Percentiles rank a stretch among this genome's conserved stretches.
These are phyloP conservation scores for Niebla homalea DNA, from an alignment of 495 filamentous ascomycete species.

Conservation along the genomic window DNA sequence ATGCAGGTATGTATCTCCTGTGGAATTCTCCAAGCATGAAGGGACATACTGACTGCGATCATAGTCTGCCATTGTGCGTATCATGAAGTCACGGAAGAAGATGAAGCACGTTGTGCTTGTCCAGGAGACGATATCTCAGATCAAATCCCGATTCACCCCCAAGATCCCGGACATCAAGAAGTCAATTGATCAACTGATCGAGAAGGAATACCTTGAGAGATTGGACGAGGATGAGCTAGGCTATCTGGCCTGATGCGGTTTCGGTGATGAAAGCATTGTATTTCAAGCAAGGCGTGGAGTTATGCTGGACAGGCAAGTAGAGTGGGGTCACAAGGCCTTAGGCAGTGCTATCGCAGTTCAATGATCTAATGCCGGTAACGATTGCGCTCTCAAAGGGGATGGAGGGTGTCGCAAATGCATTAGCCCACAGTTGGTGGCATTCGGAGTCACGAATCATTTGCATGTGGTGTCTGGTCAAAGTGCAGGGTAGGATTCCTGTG, in stretches of 20 bases:
- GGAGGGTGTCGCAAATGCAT: background rate
- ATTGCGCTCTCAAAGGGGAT: background rate
- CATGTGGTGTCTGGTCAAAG: too few relatives aligned
- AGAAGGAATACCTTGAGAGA: slow-evolving; percentile 98
- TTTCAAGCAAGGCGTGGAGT: slow-evolving; percentile 1
- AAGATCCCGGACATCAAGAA: slow-evolving; percentile 96
- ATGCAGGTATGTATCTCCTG: slow-evolving; percentile 64
- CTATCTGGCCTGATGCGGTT: slow-evolving; percentile 52
- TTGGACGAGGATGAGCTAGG: slow-evolving; percentile 76
- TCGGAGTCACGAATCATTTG: too few relatives aligned
- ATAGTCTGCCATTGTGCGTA: slow-evolving; percentile 93
- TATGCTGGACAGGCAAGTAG: background rate
- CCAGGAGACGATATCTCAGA: slow-evolving; percentile 86
- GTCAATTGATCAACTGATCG: slow-evolving; percentile 95
- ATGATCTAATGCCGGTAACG: background rate
- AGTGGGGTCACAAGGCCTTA: background rate
- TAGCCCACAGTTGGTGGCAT: background rate
- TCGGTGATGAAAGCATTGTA: background rate
- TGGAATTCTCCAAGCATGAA: background rate
- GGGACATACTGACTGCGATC: slow-evolving; percentile 9
- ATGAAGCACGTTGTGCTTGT: slow-evolving; percentile 94
- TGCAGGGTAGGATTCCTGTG: too few relatives aligned
- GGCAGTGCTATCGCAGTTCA: background rate
- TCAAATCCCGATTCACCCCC: slow-evolving; percentile 84
- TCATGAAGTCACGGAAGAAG: slow-evolving; percentile 98